These are phyloP conservation scores for Naganishia randhawae DNA, from an alignment of 768 basidiomycete species.

Conservation along the genomic window DNA sequence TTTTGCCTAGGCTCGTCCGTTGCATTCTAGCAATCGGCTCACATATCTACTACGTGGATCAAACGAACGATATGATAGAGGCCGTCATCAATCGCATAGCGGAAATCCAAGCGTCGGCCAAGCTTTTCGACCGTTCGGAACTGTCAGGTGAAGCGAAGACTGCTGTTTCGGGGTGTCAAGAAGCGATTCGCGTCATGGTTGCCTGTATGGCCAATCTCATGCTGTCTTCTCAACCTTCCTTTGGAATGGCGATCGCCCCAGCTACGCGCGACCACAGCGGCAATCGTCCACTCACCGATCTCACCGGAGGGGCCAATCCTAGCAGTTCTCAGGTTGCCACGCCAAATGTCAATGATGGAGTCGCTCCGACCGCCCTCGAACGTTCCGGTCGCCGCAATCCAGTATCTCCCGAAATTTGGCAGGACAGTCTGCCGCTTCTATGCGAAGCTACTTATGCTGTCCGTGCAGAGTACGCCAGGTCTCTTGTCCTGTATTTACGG, in stretches of 20 bases:
- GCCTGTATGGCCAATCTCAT: conserved; percentile 27
- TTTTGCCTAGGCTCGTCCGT: conserved; percentile 66
- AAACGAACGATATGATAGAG: conserved; percentile 84
- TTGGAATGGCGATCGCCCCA: conserved; percentile 3
- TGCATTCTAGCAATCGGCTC: conserved; percentile 79
- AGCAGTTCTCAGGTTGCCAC: conserved; percentile 12
- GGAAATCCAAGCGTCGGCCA: conserved; percentile 56
- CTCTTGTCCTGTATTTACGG: conserved; percentile 70
- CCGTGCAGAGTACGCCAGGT: conserved; percentile 69
- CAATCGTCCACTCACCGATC: conserved; percentile 13
- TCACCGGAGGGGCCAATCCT: conserved; percentile 24
- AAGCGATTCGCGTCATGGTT: conserved; percentile 25
- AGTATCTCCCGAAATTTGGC: conserved; percentile 80
- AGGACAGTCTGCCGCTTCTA: conserved; percentile 77
- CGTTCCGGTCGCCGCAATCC: conserved; percentile 40
- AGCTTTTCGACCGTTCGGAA: background rate
- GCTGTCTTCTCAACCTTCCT: conserved; percentile 11
- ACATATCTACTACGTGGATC: conserved; percentile 92
- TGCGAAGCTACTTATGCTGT: conserved; percentile 76
- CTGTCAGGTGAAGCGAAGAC: background rate
- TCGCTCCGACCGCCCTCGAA: background rate
- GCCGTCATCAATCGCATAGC: conserved; percentile 74
- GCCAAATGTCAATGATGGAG: background rate
- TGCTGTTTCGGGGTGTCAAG: background rate
- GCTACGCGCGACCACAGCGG: background rate